Evolutionary conservation across 1,284 basidiomycete species (phyloP).

Genomic region (Cryptococcus sp.): DNA sequence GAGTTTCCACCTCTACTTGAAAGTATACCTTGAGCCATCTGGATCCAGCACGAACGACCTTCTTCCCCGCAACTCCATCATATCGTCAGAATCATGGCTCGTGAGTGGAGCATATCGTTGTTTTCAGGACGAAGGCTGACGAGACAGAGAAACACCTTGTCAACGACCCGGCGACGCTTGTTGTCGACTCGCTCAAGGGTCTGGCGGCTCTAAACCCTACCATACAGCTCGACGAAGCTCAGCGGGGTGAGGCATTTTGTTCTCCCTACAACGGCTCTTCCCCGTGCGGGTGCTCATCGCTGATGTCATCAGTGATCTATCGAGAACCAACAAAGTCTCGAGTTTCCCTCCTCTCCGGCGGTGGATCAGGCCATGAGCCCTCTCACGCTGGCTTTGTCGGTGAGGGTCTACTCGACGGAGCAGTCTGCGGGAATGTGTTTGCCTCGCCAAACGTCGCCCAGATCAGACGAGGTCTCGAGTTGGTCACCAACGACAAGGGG

Average conservation of each 20-base stretch:
- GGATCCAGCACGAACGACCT: too few relatives aligned
- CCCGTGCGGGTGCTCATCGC: not conserved
- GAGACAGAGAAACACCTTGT: conserved; percentile 54
- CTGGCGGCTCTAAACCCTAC: conserved; percentile 65
- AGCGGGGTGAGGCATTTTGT: conserved; percentile 18
- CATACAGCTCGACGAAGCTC: conserved; percentile 58
- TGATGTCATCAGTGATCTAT: conserved; percentile 25
- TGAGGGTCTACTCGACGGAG: conserved; percentile 71
- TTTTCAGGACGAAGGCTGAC: not conserved
- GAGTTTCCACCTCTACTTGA: too few relatives aligned
- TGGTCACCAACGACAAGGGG: conserved; percentile 72
- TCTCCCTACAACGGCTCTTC: not conserved
- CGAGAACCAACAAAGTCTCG: conserved; percentile 44
- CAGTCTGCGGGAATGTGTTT: conserved; percentile 81
- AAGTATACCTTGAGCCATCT: not conserved
- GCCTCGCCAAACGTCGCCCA: conserved; percentile 81
- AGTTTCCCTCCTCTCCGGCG: conserved; percentile 80
- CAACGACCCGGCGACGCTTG: conserved; percentile 62
- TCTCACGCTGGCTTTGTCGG: conserved; percentile 73
- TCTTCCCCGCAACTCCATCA: not conserved
- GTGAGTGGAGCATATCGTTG: too few relatives aligned
- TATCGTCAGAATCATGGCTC: conserved; percentile 4
- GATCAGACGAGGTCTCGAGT: conserved; percentile 69
- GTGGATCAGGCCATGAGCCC: conserved; percentile 87
- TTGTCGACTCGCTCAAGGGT: conserved; percentile 69